phyloP scores from a whole-genome alignment of 2,329 filamentous ascomycete species.

The Endocalyx cinctus region DNA sequence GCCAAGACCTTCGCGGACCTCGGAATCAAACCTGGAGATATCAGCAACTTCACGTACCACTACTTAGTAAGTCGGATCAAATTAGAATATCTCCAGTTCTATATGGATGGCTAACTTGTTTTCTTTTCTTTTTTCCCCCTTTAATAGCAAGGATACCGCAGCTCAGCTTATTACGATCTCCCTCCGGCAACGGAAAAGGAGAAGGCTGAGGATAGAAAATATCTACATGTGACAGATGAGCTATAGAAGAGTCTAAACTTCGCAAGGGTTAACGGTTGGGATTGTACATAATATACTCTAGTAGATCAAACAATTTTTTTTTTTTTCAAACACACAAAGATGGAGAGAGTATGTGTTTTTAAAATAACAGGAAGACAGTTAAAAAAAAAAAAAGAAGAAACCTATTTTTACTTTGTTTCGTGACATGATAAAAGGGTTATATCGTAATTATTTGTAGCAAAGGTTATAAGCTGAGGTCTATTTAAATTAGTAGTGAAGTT shows the following conservation, averaged over 20 bases:
- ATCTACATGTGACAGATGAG: slow-evolving; percentile 87
- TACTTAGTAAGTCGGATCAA: slow-evolving; percentile 67
- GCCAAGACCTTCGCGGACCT: slow-evolving; percentile 97
- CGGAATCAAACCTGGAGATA: slow-evolving; percentile 81
- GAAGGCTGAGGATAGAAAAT: slow-evolving; percentile 93
- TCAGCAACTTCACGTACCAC: slow-evolving; percentile 83
- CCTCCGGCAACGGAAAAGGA: slow-evolving; percentile 93
- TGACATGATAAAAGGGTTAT: no score
- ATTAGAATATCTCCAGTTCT: background rate
- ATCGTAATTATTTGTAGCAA: no score
- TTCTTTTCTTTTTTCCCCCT: slow-evolving; percentile 21
- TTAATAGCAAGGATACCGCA: slow-evolving; percentile 79
- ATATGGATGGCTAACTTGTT: slow-evolving; percentile 29
- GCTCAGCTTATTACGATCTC: slow-evolving; percentile 83
- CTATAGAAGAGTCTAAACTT: slow-evolving; percentile 55
- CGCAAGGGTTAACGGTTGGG: slow-evolving; percentile 13
- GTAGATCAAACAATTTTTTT: slow-evolving; percentile 25
- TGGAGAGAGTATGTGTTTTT: no score
- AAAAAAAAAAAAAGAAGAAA: no score
- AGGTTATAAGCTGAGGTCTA: no score
- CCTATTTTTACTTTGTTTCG: no score
- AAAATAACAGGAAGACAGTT: no score
- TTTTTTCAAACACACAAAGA: slow-evolving; percentile 11
- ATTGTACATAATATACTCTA: no score
- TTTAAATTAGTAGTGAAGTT: no score